Evolutionary conservation across 345 rosid species (phyloP).

Genomic region (Limnanthes douglasii): DNA sequence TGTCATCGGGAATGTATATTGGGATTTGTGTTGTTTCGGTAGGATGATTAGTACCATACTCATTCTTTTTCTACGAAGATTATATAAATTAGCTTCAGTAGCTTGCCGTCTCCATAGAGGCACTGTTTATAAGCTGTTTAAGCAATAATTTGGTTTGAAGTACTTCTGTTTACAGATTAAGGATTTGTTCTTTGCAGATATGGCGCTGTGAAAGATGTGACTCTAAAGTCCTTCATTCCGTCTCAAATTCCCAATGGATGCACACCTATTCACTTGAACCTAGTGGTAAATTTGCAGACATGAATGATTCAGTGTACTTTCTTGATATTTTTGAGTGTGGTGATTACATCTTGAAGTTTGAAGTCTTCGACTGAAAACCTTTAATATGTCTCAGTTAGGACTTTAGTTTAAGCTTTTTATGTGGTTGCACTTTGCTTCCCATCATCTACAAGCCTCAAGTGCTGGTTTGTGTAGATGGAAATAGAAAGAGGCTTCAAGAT

Average conservation of each 20-base stretch:
- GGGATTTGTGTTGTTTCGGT: neutral
- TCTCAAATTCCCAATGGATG: constrained; percentile 45
- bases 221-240: constrained; percentile 16
- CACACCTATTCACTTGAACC: constrained; percentile 73
- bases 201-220: constrained; percentile 36
- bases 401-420: no score
- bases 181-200: constrained; percentile 35
- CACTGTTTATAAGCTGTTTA: no score
- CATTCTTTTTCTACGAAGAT: neutral
- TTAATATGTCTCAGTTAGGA: no score
- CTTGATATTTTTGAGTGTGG: no score
- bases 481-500: constrained; percentile 1
- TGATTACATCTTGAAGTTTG: no score
- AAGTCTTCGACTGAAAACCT: no score
- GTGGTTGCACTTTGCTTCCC: no score
- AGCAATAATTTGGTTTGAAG: no score
- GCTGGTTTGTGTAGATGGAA: no score
- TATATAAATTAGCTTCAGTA: neutral
- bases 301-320: no score
- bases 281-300: constrained; percentile 70
- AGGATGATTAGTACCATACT: neutral
- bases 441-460: no score
- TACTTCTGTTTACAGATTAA: neutral
- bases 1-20: neutral
- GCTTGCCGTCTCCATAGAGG: neutral